Evolutionary conservation across 495 filamentous ascomycete genomes (phyloP), one percentile per base, ranked within the genome.

Genomic region (Neurospora tetrasperma): DNA sequence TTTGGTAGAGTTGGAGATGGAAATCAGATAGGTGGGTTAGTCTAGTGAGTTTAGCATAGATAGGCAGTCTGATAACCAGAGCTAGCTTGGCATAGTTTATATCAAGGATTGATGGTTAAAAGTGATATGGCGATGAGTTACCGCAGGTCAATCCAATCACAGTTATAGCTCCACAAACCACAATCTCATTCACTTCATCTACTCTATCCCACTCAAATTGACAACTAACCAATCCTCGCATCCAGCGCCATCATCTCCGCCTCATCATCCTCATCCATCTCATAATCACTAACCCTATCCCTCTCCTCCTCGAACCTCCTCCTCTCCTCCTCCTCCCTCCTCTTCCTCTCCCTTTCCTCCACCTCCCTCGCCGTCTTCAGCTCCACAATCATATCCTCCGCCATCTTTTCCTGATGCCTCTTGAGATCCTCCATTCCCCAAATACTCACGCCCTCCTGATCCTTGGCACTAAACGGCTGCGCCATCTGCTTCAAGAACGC

Each of bases 401-500:
- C 90, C 72, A 89, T 80, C 83, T 91, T 94, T 82, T 89, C 86
- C 85, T 97, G 90, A 80, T 97, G 92, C 42, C 81, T 84, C 78
- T 89, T 85, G 72, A 99, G 81, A 75, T 99, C 92, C 72, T 85
- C 86, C 73, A 93, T 80, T 70, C 90, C 93, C 96, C 96, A 99
- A 11, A 92, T 96, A 71, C 92, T 95, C 73, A 97, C 90, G 1
- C 96, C 96, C 73, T 97, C 94, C 78, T 97, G 93, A 79, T 96
- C 90, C 72, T 85, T 90, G 4, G 90, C 81, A 46, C 89, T 89
- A 82, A 97, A 97, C 31, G 94, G 94, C 83, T 95, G 92, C 11
- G 91, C 93, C 93, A 99, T 98, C 18, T 88, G 89, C 70, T 90
- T 87, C 77, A 99, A 79, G 83, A 98, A 99, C 48, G 92, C 91